phyloP scores from a whole-genome alignment of 306 rosid genomes.

The Casuarina cunninghamiana region DNA sequence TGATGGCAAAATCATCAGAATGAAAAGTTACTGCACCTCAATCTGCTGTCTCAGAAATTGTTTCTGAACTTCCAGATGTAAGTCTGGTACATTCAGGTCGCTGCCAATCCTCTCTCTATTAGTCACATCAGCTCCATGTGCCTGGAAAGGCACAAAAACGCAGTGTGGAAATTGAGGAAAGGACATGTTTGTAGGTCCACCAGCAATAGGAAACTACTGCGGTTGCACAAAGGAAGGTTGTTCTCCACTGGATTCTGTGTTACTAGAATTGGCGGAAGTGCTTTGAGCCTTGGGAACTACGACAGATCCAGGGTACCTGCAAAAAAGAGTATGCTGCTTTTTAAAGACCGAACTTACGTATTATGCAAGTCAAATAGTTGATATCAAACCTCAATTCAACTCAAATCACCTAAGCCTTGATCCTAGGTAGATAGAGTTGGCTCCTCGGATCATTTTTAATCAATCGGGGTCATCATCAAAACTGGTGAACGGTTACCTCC shows the following conservation, averaged over 20 bases:
- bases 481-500: too few species aligned
- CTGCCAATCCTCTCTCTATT: conserved; percentile 44
- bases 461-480: too few species aligned
- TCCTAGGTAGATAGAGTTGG: background rate
- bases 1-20: background rate
- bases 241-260: conserved; percentile 43
- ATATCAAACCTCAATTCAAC: background rate
- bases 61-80: conserved; percentile 61
- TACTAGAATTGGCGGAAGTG: conserved; percentile 38
- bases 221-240: conserved; percentile 42
- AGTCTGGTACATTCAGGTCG: conserved; percentile 39
- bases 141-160: conserved; percentile 48
- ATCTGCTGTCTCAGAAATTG: conserved; percentile 58
- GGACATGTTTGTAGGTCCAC: conserved; percentile 52
- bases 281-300: conserved; percentile 49
- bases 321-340: conserved; percentile 13
- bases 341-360: conserved; percentile 12
- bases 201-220: conserved; percentile 42
- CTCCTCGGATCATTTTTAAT: too few species aligned
- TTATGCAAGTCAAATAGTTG: conserved; percentile 22
- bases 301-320: conserved; percentile 67
- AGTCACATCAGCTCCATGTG: conserved; percentile 31
- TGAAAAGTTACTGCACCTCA: conserved; percentile 48
- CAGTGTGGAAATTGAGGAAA: conserved; percentile 45
- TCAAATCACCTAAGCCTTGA: conserved; percentile 5